These are phyloP conservation scores for Puccinellia tenuiflora DNA, from an alignment of 176 grass and related monocot species.

Conservation along the genomic window DNA sequence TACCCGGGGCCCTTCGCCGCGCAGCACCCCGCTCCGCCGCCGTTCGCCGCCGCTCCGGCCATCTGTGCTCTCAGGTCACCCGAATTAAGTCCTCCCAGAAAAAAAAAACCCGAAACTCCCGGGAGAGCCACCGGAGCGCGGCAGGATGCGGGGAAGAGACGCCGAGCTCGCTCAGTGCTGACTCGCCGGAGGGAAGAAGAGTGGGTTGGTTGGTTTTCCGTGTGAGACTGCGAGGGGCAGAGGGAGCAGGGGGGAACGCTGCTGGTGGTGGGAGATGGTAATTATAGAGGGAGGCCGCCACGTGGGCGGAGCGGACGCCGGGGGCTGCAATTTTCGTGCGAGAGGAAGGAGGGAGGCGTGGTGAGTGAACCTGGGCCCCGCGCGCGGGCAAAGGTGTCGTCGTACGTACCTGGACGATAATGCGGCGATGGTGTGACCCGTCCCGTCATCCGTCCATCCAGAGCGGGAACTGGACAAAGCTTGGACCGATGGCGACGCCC, in stretches of 20 bases:
- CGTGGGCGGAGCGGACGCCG: not conserved
- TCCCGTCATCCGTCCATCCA: not conserved
- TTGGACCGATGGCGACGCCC: not conserved
- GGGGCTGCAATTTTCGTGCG: not conserved
- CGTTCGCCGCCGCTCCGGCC: constrained; percentile 7
- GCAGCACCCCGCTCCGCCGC: constrained; percentile 29
- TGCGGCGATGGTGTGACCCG: constrained; percentile 2
- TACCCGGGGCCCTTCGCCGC: constrained; percentile 59
- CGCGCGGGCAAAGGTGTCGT: not conserved
- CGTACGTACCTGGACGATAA: constrained; percentile 47
- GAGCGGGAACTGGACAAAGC: not conserved
- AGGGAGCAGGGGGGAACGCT: not conserved
- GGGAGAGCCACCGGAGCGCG: not conserved
- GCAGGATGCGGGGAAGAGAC: not conserved
- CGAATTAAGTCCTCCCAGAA: not conserved
- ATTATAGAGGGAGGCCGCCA: constrained; percentile 3
- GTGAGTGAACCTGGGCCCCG: constrained; percentile 34
- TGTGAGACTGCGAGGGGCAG: not conserved
- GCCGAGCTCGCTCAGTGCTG: not conserved
- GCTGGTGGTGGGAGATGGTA: not conserved
- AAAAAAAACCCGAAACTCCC: not conserved
- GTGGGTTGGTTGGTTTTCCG: not conserved
- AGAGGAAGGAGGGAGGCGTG: not conserved
- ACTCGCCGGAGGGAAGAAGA: not conserved
- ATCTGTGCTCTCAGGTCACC: constrained; percentile 53